These are phyloP conservation scores for Lachnum nothofagi DNA, from an alignment of 2,329 filamentous ascomycete genomes.

Conservation along the genomic window DNA sequence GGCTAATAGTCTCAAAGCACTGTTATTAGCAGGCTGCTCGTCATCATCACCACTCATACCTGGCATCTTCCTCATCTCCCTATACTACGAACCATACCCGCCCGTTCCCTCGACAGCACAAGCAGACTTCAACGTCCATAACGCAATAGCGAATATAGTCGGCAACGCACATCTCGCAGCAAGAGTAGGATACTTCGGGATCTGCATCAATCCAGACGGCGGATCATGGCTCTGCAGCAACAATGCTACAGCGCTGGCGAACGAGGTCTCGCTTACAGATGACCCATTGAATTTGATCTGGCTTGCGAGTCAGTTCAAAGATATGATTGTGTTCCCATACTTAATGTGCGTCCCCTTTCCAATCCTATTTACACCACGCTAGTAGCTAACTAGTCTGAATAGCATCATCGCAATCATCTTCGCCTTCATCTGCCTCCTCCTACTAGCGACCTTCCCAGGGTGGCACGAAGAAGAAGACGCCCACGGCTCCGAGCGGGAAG, in stretches of 20 bases:
- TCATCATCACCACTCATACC: constrained; percentile 94
- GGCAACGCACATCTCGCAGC: constrained; percentile 79
- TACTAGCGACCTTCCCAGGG: constrained; percentile 92
- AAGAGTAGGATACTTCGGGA: constrained; percentile 94
- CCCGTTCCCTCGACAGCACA: constrained; percentile 79
- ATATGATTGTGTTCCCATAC: constrained; percentile 97
- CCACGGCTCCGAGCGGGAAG: constrained; percentile 76
- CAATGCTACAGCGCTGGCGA: constrained; percentile 88
- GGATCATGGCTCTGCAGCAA: constrained; percentile 93
- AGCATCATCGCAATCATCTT: constrained; percentile 97
- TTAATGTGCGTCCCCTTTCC: constrained; percentile 62
- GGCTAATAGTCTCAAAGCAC: constrained; percentile 50
- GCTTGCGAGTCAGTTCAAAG: constrained; percentile 95
- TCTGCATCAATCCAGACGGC: constrained; percentile 88
- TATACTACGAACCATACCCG: constrained; percentile 83
- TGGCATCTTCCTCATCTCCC: constrained; percentile 93
- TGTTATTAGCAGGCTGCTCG: constrained; percentile 89
- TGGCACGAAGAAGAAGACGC: constrained; percentile 91
- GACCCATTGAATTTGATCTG: constrained; percentile 96
- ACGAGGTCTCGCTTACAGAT: constrained; percentile 83
- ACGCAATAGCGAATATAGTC: constrained; percentile 84
- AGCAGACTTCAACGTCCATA: constrained; percentile 81
- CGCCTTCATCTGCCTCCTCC: constrained; percentile 89
- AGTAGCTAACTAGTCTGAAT: neutral
- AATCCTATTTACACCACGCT: neutral